Evolutionary conservation across 805 yeast genomes (phyloP).

Genomic region (Saturnispora gosingensis): DNA sequence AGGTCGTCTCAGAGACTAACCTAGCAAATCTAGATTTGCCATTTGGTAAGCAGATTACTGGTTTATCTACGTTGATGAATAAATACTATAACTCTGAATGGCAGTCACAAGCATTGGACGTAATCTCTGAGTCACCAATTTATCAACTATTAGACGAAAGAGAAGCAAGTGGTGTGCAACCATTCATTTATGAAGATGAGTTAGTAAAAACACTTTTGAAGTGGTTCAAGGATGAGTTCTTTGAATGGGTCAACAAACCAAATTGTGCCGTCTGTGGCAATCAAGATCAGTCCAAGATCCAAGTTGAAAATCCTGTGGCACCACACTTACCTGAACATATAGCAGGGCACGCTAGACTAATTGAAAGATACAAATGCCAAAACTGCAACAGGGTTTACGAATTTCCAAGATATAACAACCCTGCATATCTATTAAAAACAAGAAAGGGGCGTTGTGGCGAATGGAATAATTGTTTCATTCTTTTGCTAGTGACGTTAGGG

Average conservation of each 20-base stretch:
- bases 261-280: conserved; percentile 45
- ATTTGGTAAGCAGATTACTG: conserved; percentile 2
- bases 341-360: conserved; percentile 42
- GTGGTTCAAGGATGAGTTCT: conserved; percentile 74
- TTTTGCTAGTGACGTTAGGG: conserved; percentile 60
- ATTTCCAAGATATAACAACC: conserved; percentile 73
- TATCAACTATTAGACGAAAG: conserved; percentile 36
- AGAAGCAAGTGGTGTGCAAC: conserved; percentile 9
- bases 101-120: conserved; percentile 51
- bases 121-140: conserved; percentile 55
- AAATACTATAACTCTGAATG: conserved; percentile 1
- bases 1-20: background rate
- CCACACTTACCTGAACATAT: conserved; percentile 32
- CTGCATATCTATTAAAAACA: conserved; percentile 45
- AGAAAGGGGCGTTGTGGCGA: conserved; percentile 89
- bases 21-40: background rate
- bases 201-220: conserved; percentile 47
- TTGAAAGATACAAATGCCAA: conserved; percentile 58
- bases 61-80: background rate
- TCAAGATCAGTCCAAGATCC: conserved; percentile 32
- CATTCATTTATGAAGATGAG: conserved; percentile 43
- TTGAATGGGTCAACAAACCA: conserved; percentile 75
- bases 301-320: conserved; percentile 28
- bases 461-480: conserved; percentile 80
- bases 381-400: conserved; percentile 39